Percentiles rank a stretch among this genome's conserved stretches.
phyloP scores from a whole-genome alignment of 345 rosid genomes.

The Hirschfeldia incana region DNA sequence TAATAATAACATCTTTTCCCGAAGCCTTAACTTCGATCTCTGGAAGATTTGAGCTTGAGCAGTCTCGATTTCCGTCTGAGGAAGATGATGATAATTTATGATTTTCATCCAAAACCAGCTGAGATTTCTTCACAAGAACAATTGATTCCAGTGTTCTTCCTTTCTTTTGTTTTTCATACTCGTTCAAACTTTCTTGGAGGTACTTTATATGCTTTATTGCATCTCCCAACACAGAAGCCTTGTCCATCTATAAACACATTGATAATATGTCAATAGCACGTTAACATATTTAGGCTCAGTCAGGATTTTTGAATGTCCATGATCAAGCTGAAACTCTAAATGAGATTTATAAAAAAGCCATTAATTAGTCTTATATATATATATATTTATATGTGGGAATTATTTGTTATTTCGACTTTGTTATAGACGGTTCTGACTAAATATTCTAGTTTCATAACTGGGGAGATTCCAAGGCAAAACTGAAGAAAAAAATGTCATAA shows the following conservation, averaged over 20 bases:
- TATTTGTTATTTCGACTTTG: background rate
- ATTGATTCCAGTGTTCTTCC: conserved; percentile 65
- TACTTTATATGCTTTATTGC: conserved; percentile 79
- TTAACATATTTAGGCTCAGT: background rate
- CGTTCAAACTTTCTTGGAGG: conserved; percentile 69
- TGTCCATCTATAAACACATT: conserved; percentile 64
- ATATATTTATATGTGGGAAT: background rate
- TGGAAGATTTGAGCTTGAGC: conserved; percentile 48
- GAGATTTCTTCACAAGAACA: conserved; percentile 67
- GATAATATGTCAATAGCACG: background rate
- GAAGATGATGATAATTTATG: background rate
- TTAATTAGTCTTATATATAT: background rate
- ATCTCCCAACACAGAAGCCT: conserved; percentile 89
- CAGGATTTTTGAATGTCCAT: background rate
- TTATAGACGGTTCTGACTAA: background rate
- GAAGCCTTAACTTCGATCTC: conserved; percentile 79
- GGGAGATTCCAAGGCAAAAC: background rate
- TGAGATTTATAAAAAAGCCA: background rate
- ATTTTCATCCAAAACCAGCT: conserved; percentile 41
- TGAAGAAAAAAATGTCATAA: background rate
- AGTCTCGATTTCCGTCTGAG: conserved; percentile 24
- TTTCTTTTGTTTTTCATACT: conserved; percentile 63
- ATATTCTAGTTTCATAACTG: background rate
- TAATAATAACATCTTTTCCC: conserved; percentile 62
- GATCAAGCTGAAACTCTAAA: background rate